Conservation (phyloP, 78 protist genomes). For the Capsaspora owczarzaki region DNA sequence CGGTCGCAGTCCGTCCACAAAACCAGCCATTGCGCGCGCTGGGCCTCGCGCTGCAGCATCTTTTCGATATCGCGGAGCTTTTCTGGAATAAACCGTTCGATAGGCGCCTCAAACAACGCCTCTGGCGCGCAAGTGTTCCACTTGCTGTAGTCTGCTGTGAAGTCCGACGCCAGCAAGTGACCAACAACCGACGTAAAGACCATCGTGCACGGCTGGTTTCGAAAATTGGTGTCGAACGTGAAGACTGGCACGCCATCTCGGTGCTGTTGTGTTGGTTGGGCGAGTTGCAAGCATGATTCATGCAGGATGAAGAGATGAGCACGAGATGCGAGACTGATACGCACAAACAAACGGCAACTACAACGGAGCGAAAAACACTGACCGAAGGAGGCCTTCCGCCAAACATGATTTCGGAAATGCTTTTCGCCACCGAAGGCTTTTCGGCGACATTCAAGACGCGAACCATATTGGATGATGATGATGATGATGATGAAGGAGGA, state of each 20-base stretch:
- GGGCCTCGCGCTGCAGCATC: slow-evolving; percentile 28
- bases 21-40: slow-evolving; percentile 45
- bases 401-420: slow-evolving; percentile 58
- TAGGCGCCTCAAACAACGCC: slow-evolving; percentile 66
- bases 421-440: slow-evolving; percentile 93
- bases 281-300: background rate
- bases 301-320: background rate
- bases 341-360: background rate
- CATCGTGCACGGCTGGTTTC: slow-evolving; percentile 38
- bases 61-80: background rate
- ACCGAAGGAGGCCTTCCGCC: background rate
- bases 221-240: slow-evolving; percentile 32
- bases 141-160: slow-evolving; percentile 25
- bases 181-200: slow-evolving; percentile 85
- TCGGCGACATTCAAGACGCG: slow-evolving; percentile 87
- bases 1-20: slow-evolving; percentile 97
- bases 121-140: slow-evolving; percentile 59
- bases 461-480: too few relatives aligned
- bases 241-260: background rate
- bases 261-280: background rate
- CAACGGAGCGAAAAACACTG: background rate
- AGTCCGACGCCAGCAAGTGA: slow-evolving; percentile 73
- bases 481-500: too few relatives aligned
- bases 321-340: background rate
- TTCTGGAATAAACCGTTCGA: slow-evolving; percentile 20